Percentiles rank a stretch among this genome's conserved stretches.
phyloP scores from a whole-genome alignment of 805 yeast genomes.

The Zygosaccharomyces rouxii region DNA sequence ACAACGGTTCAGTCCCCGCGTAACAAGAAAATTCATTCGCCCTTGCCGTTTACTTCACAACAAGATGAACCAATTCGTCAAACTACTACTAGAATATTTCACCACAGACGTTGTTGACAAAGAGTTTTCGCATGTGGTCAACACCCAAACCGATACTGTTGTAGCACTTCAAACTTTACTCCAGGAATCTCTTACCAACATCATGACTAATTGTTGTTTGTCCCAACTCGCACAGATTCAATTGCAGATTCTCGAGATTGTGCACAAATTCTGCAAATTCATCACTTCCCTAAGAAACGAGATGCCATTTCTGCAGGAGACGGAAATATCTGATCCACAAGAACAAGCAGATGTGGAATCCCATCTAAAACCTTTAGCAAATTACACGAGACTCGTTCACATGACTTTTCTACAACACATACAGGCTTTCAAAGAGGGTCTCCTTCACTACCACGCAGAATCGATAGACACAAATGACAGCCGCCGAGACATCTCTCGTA shows the following conservation, averaged over 20 bases:
- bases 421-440: constrained; percentile 21
- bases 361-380: constrained; percentile 18
- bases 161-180: constrained; percentile 20
- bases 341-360: neutral
- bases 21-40: constrained; percentile 52
- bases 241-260: constrained; percentile 30
- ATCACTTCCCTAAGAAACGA: constrained; percentile 25
- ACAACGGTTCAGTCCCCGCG: constrained; percentile 39
- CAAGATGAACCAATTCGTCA: constrained; percentile 36
- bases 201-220: constrained; percentile 29
- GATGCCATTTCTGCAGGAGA: constrained; percentile 14
- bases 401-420: constrained; percentile 19
- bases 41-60: constrained; percentile 52
- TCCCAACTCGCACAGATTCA: constrained; percentile 28
- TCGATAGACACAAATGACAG: constrained; percentile 5
- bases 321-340: neutral
- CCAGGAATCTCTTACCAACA: constrained; percentile 28
- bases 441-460: constrained; percentile 14
- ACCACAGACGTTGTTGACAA: constrained; percentile 24
- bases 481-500: constrained; percentile 7
- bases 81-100: constrained; percentile 25
- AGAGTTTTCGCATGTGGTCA: constrained; percentile 15
- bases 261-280: constrained; percentile 32
- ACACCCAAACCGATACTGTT: constrained; percentile 6
- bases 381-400: constrained; percentile 13